Conservation (phyloP, 164 flowering plant species). For the Nelumbo lutea region DNA sequence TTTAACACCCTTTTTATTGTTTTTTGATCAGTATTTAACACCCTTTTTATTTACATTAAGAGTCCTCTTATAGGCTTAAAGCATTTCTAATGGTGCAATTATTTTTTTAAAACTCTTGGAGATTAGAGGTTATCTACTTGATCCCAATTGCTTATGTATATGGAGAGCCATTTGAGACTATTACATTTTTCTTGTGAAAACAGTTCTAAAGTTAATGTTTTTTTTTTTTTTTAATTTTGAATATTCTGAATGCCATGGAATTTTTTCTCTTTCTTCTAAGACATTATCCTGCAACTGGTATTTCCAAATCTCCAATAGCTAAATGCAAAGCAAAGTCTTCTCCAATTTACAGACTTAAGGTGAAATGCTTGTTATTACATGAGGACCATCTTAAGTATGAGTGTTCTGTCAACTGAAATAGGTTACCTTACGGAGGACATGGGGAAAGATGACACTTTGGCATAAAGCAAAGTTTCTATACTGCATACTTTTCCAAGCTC, state of each 20-base stretch:
- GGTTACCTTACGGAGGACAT: constrained; percentile 87
- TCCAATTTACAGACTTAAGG: not conserved
- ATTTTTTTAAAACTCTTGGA: too few species aligned
- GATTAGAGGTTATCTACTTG: too few species aligned
- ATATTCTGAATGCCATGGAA: not conserved
- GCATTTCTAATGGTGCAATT: too few species aligned
- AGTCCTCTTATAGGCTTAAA: too few species aligned
- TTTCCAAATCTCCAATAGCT: not conserved
- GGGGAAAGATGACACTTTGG: constrained; percentile 91
- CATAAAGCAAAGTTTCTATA: constrained; percentile 70
- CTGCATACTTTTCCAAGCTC: constrained; percentile 62
- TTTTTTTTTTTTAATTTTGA: not conserved
- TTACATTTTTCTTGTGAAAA: too few species aligned
- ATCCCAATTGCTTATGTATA: too few species aligned
- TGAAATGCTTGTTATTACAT: not conserved
- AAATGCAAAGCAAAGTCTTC: not conserved
- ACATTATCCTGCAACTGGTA: not conserved
- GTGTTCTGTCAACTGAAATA: constrained; percentile 22
- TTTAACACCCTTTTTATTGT: too few species aligned
- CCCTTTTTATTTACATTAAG: too few species aligned
- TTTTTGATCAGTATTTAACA: too few species aligned
- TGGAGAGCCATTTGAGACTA: too few species aligned
- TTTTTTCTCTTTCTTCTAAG: not conserved
- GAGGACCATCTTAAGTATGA: not conserved
- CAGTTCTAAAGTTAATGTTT: too few species aligned